Evolutionary conservation across 2,329 filamentous ascomycete species (phyloP), one percentile per base, ranked within the genome.

Genomic region (Hypoxylon sp.): DNA sequence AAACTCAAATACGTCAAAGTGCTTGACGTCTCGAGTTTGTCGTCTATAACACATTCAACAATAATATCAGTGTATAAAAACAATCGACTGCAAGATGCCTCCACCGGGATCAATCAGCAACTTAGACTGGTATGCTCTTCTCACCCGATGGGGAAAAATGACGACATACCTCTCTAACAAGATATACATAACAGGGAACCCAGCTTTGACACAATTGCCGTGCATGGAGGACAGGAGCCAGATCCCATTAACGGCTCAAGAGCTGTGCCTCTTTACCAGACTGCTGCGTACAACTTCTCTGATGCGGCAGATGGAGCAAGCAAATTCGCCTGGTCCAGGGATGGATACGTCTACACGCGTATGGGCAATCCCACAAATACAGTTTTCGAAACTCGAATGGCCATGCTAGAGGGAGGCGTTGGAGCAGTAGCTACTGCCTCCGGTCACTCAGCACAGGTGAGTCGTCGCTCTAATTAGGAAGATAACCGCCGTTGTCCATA

Each of bases 281-380:
- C 76, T 17, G 69, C 74, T 8, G 75, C 76, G 13, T 78, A 78
- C 63, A 77, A 77, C 69, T 80, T 80, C 70, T 77, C 74, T 42
- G 76, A 81, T 60, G 80, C 78, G 2, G 78, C 78, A 61, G 80
- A 82, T 69, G 80, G 80, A 19, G 79, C 80, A 26, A 74, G 77
- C 63, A 79, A 79, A 39, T 77, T 78, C 39, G 75, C 76, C 5
- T 79, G 78, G 79, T 80, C 78, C 26, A 79, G 74, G 59, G 77
- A 80, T 8, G 79, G 78, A 48, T 80, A 79, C 63, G 78, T 80
- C 52, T 81, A 81, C 60, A 81, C 78, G 3, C 77, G 79, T 14
- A 79, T 81, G 76, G 78, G 76, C 3, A 81, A 81, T 60, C 80
- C 80, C 39, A 81, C 79, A 5, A 79, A 77, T 47, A 75, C 75